phyloP scores from a whole-genome alignment of 2,329 filamentous ascomycete genomes.

The Aciculosporium take region DNA sequence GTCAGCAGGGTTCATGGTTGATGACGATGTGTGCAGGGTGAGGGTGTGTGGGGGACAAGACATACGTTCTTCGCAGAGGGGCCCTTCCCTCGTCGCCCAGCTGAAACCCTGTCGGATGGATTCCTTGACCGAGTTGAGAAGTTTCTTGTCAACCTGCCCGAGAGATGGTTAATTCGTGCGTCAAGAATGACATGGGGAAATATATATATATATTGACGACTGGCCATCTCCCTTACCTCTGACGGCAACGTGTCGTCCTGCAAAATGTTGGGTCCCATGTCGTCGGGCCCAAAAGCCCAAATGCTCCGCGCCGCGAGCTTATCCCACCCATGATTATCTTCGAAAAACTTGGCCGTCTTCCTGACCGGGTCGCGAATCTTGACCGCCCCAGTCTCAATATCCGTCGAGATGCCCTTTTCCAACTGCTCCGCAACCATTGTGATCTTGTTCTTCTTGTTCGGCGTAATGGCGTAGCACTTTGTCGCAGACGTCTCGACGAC shows the following conservation, averaged over 20 bases:
- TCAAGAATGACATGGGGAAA: no score
- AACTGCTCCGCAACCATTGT: conserved; percentile 96
- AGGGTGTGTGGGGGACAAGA: conserved; percentile 13
- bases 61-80: conserved; percentile 92
- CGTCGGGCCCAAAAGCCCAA: conserved; percentile 96
- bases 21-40: not conserved
- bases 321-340: conserved; percentile 95
- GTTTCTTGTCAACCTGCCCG: conserved; percentile 73
- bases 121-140: conserved; percentile 75
- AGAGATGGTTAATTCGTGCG: no score
- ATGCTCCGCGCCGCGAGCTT: conserved; percentile 86
- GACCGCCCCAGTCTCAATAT: conserved; percentile 83
- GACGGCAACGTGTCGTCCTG: conserved; percentile 93
- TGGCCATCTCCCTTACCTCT: conserved; percentile 43
- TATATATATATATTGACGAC: not conserved
- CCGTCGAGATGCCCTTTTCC: conserved; percentile 84
- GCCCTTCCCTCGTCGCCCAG: conserved; percentile 91
- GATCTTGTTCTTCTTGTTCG: conserved; percentile 98
- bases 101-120: conserved; percentile 91
- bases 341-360: conserved; percentile 91
- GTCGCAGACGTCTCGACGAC: conserved; percentile 95
- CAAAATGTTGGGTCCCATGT: conserved; percentile 85
- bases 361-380: conserved; percentile 86
- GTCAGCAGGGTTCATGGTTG: conserved; percentile 4
- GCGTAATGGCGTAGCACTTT: conserved; percentile 93